Percentiles rank a stretch among this genome's conserved stretches.
phyloP scores from a whole-genome alignment of 1,139 yeast genomes.

The Pneumocystis canis region DNA sequence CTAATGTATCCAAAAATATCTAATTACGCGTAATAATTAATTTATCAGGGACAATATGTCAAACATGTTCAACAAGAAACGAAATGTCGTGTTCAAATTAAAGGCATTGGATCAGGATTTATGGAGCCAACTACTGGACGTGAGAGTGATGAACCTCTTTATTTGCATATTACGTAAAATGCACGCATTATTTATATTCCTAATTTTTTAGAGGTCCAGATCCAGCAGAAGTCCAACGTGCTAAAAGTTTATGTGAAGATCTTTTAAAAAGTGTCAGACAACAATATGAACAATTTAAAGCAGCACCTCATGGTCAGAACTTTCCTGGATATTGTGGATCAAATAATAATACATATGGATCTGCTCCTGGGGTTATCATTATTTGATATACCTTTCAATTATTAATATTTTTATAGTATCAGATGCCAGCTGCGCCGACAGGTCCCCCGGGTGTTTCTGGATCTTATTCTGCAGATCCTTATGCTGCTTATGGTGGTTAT shows the following conservation, averaged over 20 bases:
- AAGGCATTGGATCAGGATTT: conserved; percentile 28
- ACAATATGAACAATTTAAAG: conserved; percentile 17
- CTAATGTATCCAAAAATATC: conserved; percentile 10
- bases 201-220: conserved; percentile 18
- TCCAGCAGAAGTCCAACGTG: conserved; percentile 20
- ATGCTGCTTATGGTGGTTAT: conserved; percentile 18
- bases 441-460: conserved; percentile 10
- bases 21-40: not conserved
- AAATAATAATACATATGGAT: not conserved
- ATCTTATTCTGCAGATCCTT: conserved; percentile 16
- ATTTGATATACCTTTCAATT: not conserved
- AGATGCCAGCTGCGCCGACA: conserved; percentile 2
- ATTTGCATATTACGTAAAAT: conserved; percentile 20
- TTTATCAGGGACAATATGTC: conserved; percentile 24
- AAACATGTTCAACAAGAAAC: conserved; percentile 27
- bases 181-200: not conserved
- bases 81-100: conserved; percentile 24
- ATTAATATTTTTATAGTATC: not conserved
- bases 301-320: conserved; percentile 4
- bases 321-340: conserved; percentile 2
- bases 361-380: not conserved
- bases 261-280: conserved; percentile 23
- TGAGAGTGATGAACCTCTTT: conserved; percentile 26
- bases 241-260: conserved; percentile 24
- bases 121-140: conserved; percentile 23